Conservation (phyloP, 169 alveolate species). For the Miamiensis avidus region DNA sequence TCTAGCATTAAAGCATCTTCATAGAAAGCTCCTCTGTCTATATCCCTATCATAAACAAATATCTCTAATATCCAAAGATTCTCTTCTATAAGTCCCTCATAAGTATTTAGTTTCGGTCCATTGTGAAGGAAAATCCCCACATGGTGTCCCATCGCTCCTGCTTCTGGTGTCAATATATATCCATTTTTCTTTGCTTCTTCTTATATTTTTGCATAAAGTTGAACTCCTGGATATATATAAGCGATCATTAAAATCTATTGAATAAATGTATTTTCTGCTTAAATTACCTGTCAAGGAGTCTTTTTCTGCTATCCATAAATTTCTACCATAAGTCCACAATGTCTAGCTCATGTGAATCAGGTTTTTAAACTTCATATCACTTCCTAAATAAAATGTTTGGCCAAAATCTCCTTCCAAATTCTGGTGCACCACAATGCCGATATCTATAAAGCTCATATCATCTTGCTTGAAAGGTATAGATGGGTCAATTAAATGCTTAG, state of each 20-base stretch:
- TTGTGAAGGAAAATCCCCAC: not conserved
- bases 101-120: not conserved
- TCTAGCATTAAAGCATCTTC: not conserved
- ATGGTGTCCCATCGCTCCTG: not conserved
- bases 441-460: not conserved
- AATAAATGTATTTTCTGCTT: too few relatives aligned
- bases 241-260: not conserved
- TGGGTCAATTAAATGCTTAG: not conserved
- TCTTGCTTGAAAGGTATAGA: not conserved
- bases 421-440: not conserved
- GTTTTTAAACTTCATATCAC: not conserved
- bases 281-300: not conserved
- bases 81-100: not conserved
- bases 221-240: not conserved
- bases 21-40: not conserved
- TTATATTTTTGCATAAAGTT: too few relatives aligned
- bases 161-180: not conserved
- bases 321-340: not conserved
- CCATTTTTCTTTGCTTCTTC: not conserved
- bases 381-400: not conserved
- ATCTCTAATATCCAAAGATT: not conserved
- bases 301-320: not conserved
- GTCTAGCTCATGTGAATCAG: not conserved
- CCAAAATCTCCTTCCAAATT: not conserved
- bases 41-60: not conserved